Evolutionary conservation across 225 moss, liverwort and hornwort species (phyloP), one percentile per base, ranked within the genome.

Genomic region (Bryum argenteum): DNA sequence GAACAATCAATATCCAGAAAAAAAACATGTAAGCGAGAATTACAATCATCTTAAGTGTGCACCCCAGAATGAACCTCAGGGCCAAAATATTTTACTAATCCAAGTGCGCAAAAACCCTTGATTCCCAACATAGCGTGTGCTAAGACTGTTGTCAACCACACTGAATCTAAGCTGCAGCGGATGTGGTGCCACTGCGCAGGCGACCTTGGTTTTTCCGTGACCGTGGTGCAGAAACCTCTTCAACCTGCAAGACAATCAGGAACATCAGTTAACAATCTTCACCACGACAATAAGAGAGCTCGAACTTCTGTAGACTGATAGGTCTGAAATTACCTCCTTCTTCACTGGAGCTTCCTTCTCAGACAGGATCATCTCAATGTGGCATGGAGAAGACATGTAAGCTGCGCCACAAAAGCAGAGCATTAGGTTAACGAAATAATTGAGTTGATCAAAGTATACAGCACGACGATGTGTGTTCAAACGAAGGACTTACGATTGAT

Each of bases 381-480:
- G 89, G 75, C 89, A 87, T 21, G 87, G 87, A 54, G 87, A 87
- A 8, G 84, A 89, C 87, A 89, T 87, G 67, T 84, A 89, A 14
- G 87, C 87, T 86, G 86, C 73, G 62, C 11, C 26, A 63, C 43
- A 62, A 51, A 65, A 54, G 5, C 0, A 9, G 1, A 19, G 8
- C 20, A 66, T 66, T 9, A 82, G 70, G 40, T 28, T n/a, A 0
- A 9, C 3, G 0, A 6, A 17, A 12, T 44, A 26, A 54, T 3
- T 8, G 33, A 33, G 2, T 33, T 33, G 2, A 33, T 33, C 7
- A 33, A 2, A 6, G 5, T 4, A 33, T 33, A 33, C 33, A 4
- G 7, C 0, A 33, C 1, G 7, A 33, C 33, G 33, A 33, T 33
- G 33, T 33, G 33, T 33, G 28, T 5, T 33, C 4, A 6, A 33